A percentile compares a stretch with the other conserved stretches of the same genome.
These are phyloP conservation scores for Termitomyces sp. DNA, from an alignment of 768 basidiomycete species.

Conservation along the genomic window DNA sequence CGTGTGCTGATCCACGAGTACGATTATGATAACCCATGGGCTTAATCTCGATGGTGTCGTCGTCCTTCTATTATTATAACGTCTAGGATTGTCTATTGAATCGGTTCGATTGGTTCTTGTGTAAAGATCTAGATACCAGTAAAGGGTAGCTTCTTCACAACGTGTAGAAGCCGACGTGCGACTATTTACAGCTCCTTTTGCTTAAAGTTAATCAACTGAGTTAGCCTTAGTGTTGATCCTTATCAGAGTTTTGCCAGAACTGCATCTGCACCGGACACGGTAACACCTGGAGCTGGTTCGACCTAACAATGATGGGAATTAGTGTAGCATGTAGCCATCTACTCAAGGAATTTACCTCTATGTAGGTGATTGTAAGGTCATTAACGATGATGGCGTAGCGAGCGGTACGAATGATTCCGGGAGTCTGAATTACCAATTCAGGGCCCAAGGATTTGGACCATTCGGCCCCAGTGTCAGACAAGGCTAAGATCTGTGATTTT, in stretches of 20 bases:
- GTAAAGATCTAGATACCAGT: neutral
- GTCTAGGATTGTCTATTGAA: neutral
- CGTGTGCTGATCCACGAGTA: conserved; percentile 30
- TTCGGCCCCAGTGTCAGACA: conserved; percentile 52
- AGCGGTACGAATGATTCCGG: conserved; percentile 52
- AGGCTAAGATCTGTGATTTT: conserved; percentile 49
- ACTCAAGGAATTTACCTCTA: conserved; percentile 43
- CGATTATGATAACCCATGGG: conserved; percentile 61
- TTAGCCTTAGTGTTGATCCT: conserved; percentile 17
- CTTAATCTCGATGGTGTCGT: conserved; percentile 27
- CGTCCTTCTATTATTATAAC: neutral
- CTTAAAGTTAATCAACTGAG: conserved; percentile 1
- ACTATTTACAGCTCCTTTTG: conserved; percentile 6
- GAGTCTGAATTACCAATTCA: conserved; percentile 48
- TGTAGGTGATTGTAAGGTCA: conserved; percentile 65
- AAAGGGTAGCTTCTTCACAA: neutral
- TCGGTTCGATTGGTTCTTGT: neutral
- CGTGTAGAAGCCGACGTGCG: conserved; percentile 2
- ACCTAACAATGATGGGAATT: conserved; percentile 31
- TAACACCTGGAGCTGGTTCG: conserved; percentile 50
- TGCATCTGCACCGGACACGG: conserved; percentile 57
- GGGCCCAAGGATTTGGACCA: conserved; percentile 56
- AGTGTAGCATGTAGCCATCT: neutral
- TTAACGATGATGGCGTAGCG: conserved; percentile 69
- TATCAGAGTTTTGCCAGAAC: conserved; percentile 45